Conservation (phyloP, 2,329 filamentous ascomycete species). For the Cladosporium sp. region DNA sequence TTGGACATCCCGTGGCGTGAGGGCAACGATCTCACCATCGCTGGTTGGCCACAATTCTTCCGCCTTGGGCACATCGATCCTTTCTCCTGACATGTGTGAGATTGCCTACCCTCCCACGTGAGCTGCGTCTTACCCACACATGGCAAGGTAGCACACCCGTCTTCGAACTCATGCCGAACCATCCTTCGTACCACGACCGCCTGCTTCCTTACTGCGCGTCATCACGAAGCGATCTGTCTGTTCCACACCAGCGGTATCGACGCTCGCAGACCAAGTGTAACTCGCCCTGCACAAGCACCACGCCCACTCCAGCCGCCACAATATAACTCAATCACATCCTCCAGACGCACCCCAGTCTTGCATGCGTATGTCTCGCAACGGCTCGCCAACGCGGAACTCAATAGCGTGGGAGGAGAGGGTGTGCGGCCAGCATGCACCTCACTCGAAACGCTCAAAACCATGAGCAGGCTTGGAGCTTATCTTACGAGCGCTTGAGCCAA, state of each 20-base stretch:
- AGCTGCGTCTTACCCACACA: not conserved
- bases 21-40: not conserved
- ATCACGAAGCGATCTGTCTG: slow-evolving; percentile 1
- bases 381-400: not conserved
- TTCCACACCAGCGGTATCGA: not conserved
- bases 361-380: not conserved
- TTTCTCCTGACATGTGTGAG: not conserved
- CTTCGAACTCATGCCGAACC: not conserved
- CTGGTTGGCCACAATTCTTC: not conserved
- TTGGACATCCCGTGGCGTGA: not conserved
- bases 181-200: not conserved
- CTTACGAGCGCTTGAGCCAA: not conserved
- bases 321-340: not conserved
- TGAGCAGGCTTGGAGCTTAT: not conserved
- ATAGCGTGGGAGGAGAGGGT: not conserved
- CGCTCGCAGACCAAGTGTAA: not conserved
- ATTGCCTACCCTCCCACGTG: not conserved
- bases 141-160: not conserved
- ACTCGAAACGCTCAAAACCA: not conserved
- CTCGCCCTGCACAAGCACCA: not conserved
- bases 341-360: not conserved
- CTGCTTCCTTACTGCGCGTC: not conserved
- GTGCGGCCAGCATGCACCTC: not conserved
- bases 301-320: not conserved
- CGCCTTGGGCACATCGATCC: not conserved